These are phyloP conservation scores for Elongisporangium prolatum DNA, from an alignment of 352 stramenopile genomes.

Conservation along the genomic window DNA sequence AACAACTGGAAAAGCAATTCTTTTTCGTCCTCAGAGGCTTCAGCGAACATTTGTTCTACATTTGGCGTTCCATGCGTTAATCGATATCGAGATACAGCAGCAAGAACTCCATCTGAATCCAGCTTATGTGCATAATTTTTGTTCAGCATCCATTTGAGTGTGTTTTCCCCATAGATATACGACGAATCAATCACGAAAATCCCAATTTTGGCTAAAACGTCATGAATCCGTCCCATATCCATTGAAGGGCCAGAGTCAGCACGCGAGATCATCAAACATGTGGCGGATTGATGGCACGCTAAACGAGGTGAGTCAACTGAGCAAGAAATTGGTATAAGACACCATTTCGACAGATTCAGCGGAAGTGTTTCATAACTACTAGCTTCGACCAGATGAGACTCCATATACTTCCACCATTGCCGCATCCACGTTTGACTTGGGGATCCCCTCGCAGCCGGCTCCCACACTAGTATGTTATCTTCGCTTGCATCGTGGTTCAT, in stretches of 20 bases:
- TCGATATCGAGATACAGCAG: slow-evolving; percentile 28
- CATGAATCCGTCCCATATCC: slow-evolving; percentile 12
- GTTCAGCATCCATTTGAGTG: slow-evolving; percentile 34
- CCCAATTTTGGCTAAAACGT: slow-evolving; percentile 31
- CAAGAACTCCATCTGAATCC: slow-evolving; percentile 38
- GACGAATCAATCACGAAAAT: slow-evolving; percentile 39
- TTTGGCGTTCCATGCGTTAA: slow-evolving; percentile 18
- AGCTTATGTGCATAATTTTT: slow-evolving; percentile 39
- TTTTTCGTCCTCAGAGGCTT: slow-evolving; percentile 15
- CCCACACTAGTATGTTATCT: background rate
- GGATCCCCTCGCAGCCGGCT: background rate
- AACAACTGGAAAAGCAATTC: slow-evolving; percentile 43
- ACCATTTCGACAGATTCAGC: slow-evolving; percentile 29
- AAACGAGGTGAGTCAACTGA: slow-evolving; percentile 5
- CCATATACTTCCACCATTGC: slow-evolving; percentile 47
- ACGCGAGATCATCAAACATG: background rate
- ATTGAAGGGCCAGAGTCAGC: background rate
- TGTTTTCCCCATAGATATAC: slow-evolving; percentile 34
- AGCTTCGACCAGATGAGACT: slow-evolving; percentile 19
- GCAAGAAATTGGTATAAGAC: slow-evolving; percentile 29
- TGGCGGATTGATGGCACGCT: slow-evolving; percentile 11
- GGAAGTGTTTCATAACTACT: slow-evolving; percentile 16
- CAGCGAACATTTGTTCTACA: slow-evolving; percentile 37
- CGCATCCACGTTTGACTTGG: background rate
- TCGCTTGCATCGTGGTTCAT: background rate